Evolutionary conservation across 2,329 filamentous ascomycete species (phyloP).

Genomic region (Colletotrichum sp.): DNA sequence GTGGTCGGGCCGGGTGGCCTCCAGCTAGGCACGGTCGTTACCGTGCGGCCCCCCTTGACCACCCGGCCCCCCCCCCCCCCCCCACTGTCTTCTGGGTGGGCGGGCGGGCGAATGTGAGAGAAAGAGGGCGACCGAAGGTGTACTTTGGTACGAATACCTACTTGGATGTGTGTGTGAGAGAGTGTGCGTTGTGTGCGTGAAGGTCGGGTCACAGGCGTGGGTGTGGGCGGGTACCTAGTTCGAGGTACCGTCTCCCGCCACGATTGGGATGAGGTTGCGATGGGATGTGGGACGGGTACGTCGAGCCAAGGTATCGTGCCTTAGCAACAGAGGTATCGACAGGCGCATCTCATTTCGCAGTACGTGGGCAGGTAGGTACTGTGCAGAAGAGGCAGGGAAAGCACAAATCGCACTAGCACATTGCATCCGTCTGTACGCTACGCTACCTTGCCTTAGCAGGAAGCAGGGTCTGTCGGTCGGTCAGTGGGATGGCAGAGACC

Average conservation of each 20-base stretch:
- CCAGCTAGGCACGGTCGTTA: no score
- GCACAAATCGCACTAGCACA: not conserved
- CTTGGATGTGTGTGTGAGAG: not conserved
- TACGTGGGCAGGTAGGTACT: not conserved
- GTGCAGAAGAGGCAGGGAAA: not conserved
- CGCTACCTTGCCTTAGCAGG: not conserved
- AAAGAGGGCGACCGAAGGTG: constrained; percentile 2
- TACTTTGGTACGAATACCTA: not conserved
- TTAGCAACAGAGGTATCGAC: not conserved
- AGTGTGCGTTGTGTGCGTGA: not conserved
- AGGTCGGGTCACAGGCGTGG: not conserved
- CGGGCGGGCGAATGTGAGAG: not conserved
- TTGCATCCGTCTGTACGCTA: not conserved
- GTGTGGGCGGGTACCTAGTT: constrained; percentile 16
- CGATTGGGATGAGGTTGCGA: not conserved
- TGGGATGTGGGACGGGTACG: not conserved
- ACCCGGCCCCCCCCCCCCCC: no score
- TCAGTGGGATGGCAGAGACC: not conserved
- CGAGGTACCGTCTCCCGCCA: not conserved
- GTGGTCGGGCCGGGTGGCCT: no score
- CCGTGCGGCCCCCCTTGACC: no score
- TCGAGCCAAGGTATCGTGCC: not conserved
- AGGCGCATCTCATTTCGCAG: not conserved
- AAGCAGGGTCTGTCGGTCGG: constrained; percentile 2
- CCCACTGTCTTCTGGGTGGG: not conserved